Evolutionary conservation across 164 flowering plant genomes (phyloP).

Genomic region (Malania oleifera): DNA sequence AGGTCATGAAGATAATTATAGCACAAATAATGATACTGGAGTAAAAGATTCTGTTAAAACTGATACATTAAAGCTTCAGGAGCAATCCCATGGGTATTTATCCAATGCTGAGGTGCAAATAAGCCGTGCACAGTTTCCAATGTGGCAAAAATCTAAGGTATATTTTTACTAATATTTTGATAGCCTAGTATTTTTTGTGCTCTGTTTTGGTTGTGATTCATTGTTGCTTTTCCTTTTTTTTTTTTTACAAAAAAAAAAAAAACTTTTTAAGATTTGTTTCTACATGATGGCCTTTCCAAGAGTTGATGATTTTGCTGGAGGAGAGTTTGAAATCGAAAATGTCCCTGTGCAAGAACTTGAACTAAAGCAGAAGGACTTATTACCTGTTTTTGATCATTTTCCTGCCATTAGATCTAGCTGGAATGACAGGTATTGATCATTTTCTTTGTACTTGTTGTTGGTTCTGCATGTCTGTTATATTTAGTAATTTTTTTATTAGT

Average conservation of each 20-base stretch:
- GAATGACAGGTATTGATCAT: slow-evolving; percentile 70
- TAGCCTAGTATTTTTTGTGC: too few relatives aligned
- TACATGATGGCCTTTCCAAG: slow-evolving; percentile 30
- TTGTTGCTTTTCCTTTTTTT: too few relatives aligned
- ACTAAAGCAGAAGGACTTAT: slow-evolving; percentile 55
- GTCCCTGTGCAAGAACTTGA: slow-evolving; percentile 59
- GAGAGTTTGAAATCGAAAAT: slow-evolving; percentile 75
- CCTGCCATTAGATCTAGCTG: slow-evolving; percentile 36
- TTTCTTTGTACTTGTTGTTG: too few relatives aligned
- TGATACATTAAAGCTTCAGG: slow-evolving; percentile 45
- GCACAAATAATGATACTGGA: slow-evolving; percentile 22
- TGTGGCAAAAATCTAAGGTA: slow-evolving; percentile 93
- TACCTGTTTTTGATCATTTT: slow-evolving; percentile 68
- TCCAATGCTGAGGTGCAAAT: slow-evolving; percentile 93
- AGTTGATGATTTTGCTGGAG: slow-evolving; percentile 28
- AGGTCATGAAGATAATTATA: slow-evolving; percentile 44
- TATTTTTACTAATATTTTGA: too few relatives aligned
- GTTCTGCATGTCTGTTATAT: too few relatives aligned
- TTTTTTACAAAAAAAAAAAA: too few relatives aligned
- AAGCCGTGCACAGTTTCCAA: slow-evolving; percentile 51
- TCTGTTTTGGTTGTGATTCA: slow-evolving; percentile 6
- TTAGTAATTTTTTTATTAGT: too few relatives aligned
- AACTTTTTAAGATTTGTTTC: slow-evolving; percentile 58
- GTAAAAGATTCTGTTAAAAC: slow-evolving; percentile 28
- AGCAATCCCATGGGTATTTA: slow-evolving; percentile 54